phyloP scores from a whole-genome alignment of 2,329 filamentous ascomycete species.

The Ceratocystis ficicola region DNA sequence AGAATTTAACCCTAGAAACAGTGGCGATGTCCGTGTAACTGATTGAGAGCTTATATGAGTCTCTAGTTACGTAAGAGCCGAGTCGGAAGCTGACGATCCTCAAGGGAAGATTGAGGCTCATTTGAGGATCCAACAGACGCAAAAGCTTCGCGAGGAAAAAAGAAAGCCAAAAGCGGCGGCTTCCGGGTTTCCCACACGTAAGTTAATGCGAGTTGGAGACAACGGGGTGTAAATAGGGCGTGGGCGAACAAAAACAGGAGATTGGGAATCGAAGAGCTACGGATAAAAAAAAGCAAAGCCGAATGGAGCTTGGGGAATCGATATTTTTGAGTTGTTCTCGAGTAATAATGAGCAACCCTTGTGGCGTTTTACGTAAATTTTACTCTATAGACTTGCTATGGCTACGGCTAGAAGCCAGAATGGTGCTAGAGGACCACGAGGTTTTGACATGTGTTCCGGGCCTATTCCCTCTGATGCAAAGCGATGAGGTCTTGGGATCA shows the following conservation, averaged over 20 bases:
- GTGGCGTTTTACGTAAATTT: slow-evolving; percentile 19
- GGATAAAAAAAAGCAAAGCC: background rate
- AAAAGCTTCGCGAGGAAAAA: background rate
- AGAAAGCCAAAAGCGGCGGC: background rate
- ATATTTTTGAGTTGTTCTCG: background rate
- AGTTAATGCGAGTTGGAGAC: slow-evolving; percentile 5
- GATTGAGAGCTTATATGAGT: background rate
- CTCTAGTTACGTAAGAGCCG: slow-evolving; percentile 13
- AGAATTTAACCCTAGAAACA: background rate
- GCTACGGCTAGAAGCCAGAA: background rate
- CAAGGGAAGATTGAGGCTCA: slow-evolving; percentile 10
- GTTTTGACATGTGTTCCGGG: slow-evolving; percentile 1
- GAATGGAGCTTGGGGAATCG: slow-evolving; percentile 1
- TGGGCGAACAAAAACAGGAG: background rate
- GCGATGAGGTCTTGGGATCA: background rate
- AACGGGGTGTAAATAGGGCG: slow-evolving; percentile 4
- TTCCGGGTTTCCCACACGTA: background rate
- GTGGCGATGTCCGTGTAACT: slow-evolving; percentile 8
- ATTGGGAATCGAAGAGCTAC: background rate
- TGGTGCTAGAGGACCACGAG: slow-evolving; percentile 8
- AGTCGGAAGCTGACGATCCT: background rate
- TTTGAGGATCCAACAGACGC: background rate
- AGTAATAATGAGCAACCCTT: slow-evolving; percentile 7
- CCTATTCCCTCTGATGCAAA: background rate
- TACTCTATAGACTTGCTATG: slow-evolving; percentile 15